phyloP scores from a whole-genome alignment of 768 basidiomycete species.

The Pholiota molesta region DNA sequence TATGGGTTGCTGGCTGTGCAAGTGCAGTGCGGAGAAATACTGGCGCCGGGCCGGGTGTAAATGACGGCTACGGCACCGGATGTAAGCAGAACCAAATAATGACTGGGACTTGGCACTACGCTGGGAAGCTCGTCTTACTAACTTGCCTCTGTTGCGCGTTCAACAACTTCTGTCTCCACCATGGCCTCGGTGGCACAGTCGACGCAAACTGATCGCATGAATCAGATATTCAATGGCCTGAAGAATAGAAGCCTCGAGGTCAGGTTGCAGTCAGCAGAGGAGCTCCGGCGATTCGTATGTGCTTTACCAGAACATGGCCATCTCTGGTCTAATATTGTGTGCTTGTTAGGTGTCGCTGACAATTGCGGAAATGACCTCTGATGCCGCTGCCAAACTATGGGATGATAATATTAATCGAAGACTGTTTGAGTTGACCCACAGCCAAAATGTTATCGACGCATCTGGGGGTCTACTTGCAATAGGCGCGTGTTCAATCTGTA shows the following conservation, averaged over 20 bases:
- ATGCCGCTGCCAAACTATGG: constrained; percentile 82
- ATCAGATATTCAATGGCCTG: constrained; percentile 68
- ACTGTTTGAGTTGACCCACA: constrained; percentile 84
- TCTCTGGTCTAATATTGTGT: constrained; percentile 14
- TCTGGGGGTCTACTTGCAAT: constrained; percentile 89
- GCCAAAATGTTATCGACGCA: constrained; percentile 75
- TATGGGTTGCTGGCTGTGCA: no score
- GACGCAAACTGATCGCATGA: constrained; percentile 62
- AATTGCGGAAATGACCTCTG: constrained; percentile 80
- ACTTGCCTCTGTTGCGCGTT: constrained; percentile 12
- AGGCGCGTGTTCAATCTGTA: constrained; percentile 46
- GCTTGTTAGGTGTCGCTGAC: constrained; percentile 64
- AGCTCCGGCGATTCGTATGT: constrained; percentile 75
- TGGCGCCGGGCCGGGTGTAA: not conserved
- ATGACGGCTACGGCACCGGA: not conserved
- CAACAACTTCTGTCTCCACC: constrained; percentile 24
- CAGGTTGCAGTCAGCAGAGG: constrained; percentile 68
- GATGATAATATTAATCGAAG: constrained; percentile 81
- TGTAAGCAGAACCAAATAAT: constrained; percentile 19
- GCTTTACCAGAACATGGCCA: constrained; percentile 4
- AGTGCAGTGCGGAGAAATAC: no score
- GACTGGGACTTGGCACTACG: not conserved
- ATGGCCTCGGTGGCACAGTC: constrained; percentile 68
- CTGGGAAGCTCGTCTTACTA: not conserved
- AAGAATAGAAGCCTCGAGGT: constrained; percentile 66